These are phyloP conservation scores for Gastrolobium bilobum DNA, from an alignment of 306 rosid genomes.

Conservation along the genomic window DNA sequence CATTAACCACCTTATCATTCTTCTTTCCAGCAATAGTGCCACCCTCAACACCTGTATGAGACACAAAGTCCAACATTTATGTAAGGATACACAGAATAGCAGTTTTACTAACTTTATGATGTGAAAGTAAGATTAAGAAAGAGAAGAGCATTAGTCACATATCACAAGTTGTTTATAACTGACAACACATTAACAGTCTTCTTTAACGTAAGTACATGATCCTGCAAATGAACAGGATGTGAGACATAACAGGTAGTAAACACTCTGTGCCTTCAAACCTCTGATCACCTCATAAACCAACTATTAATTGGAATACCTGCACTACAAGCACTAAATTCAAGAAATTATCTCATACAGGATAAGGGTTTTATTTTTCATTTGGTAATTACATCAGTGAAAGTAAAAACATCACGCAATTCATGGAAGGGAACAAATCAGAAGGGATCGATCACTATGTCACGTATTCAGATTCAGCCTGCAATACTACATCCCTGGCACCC, in stretches of 20 bases:
- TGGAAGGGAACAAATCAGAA: constrained; percentile 19
- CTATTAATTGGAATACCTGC: neutral
- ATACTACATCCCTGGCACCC: neutral
- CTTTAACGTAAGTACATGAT: constrained; percentile 18
- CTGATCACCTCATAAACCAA: constrained; percentile 22
- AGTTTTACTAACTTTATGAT: constrained; percentile 1
- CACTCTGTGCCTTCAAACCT: constrained; percentile 5
- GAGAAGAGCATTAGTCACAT: neutral
- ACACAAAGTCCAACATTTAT: constrained; percentile 45
- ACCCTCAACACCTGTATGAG: constrained; percentile 53
- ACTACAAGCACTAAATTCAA: constrained; percentile 8
- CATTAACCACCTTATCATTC: constrained; percentile 52
- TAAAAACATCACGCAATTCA: constrained; percentile 6
- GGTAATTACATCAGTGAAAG: constrained; percentile 4
- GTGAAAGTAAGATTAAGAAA: constrained; percentile 16
- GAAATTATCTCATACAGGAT: neutral
- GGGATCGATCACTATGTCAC: constrained; percentile 26
- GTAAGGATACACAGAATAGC: constrained; percentile 9
- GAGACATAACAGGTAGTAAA: neutral
- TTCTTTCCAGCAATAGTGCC: constrained; percentile 51
- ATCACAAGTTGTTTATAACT: constrained; percentile 11
- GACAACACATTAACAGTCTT: constrained; percentile 12
- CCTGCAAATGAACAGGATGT: neutral
- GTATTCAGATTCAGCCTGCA: constrained; percentile 24
- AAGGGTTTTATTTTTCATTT: neutral